These are phyloP conservation scores for Ogataea salicorniae DNA, from an alignment of 805 yeast species.

Conservation along the genomic window DNA sequence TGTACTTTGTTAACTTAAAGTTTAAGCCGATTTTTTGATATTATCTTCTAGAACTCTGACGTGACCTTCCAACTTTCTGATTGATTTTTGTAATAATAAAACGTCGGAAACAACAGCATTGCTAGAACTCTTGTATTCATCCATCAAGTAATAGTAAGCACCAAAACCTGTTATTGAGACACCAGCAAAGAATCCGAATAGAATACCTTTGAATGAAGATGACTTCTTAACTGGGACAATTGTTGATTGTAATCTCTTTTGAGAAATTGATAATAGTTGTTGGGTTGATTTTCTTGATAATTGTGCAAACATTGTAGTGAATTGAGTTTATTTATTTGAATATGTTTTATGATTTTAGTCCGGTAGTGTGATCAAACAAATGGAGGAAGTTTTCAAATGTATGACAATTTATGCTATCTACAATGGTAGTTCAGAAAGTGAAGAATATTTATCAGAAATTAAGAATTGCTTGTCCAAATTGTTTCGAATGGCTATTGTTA, in stretches of 20 bases:
- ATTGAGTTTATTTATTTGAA: too few species aligned
- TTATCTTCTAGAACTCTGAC: constrained; percentile 54
- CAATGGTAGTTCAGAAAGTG: too few species aligned
- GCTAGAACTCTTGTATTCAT: constrained; percentile 71
- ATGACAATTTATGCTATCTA: too few species aligned
- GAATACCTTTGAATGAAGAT: constrained; percentile 35
- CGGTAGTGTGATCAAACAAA: too few species aligned
- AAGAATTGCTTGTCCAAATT: too few species aligned
- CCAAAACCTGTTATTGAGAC: constrained; percentile 68
- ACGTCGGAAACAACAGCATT: constrained; percentile 73
- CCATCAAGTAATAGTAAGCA: constrained; percentile 72
- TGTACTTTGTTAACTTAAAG: constrained; percentile 2
- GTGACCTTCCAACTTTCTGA: constrained; percentile 62
- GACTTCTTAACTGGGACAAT: constrained; percentile 17
- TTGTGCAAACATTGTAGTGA: constrained; percentile 16
- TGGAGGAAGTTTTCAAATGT: too few species aligned
- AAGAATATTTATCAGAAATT: too few species aligned
- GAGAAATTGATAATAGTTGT: not conserved
- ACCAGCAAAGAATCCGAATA: constrained; percentile 77
- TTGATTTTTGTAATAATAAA: constrained; percentile 60
- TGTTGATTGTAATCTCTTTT: constrained; percentile 21
- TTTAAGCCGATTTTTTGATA: constrained; percentile 19
- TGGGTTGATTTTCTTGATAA: constrained; percentile 10
- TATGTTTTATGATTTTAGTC: too few species aligned
- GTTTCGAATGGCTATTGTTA: too few species aligned